Evolutionary conservation across 2,329 filamentous ascomycete species (phyloP), one percentile per base, ranked within the genome.

Genomic region (Aspergillus felis): DNA sequence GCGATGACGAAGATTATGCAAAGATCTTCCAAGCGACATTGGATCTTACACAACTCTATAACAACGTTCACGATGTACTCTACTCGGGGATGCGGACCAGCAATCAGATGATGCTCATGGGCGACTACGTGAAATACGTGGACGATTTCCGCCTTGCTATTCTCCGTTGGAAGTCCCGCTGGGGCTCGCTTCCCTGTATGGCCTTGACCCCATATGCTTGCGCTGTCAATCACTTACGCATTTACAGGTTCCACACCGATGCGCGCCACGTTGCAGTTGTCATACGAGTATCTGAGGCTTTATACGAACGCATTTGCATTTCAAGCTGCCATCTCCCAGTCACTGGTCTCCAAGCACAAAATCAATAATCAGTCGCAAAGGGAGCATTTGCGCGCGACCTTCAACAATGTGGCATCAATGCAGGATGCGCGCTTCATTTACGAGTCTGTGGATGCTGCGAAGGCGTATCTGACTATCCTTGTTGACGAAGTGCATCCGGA

Each of bases 221-320:
- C n/a, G 10, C 48, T 25, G 20, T 4, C 25, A 25, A 7, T 35
- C 22, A 52, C 62, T 71, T 51, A 69, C 53, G 14, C 35, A 6
- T 22, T 22, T n/a, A 38, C 54, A 84, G 82, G 83, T 66, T 87
- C 87, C 1, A 79, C 84, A 1, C 82, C 84, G 5, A 82, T 90
- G 61, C 89, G 89, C 68, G 84, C 85, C 3, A 88, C 84, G 4
- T 73, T 91, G 2, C 78, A 89, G 25, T 79, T 91, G 66, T 88
- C 87, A 0, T 90, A 89, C 66, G 87, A 90, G 63, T 91, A 90
- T 66, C 74, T 91, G 1, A 81, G 87, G 6, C 79, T 91, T 0
- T 91, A 91, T 69, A 88, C 87, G 51, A 90, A 89, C 57, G 87
- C 88, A 0, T 91, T 90, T 67, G 88, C 87, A 1, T 90, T 90